Conservation (phyloP, 2,329 filamentous ascomycete species). For the Sclerotinia glacialis region DNA sequence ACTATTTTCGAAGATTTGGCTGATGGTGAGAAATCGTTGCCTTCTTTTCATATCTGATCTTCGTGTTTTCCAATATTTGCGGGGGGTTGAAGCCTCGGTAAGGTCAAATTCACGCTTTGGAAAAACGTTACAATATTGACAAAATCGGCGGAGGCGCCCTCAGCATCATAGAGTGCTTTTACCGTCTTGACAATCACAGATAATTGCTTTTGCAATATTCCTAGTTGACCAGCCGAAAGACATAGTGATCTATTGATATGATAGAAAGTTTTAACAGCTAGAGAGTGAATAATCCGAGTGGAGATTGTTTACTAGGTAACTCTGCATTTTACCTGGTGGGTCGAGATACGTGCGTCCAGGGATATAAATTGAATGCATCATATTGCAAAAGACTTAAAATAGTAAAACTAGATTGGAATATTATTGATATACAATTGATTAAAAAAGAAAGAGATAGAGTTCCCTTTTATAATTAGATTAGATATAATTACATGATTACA, state of each 20-base stretch:
- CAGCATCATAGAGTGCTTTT: slow-evolving; percentile 19
- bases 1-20: neutral
- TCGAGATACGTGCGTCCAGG: too few species aligned
- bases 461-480: too few species aligned
- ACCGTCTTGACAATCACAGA: slow-evolving; percentile 13
- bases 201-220: slow-evolving; percentile 22
- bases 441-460: too few species aligned
- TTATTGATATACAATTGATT: too few species aligned
- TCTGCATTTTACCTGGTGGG: too few species aligned
- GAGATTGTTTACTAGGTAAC: too few species aligned
- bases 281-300: neutral
- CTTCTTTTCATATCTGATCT: neutral
- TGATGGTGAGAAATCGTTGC: neutral
- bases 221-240: slow-evolving; percentile 26
- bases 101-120: neutral
- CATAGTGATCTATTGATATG: neutral
- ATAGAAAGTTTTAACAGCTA: neutral
- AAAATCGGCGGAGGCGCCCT: slow-evolving; percentile 9
- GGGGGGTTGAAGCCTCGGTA: neutral
- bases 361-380: too few species aligned
- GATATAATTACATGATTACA: too few species aligned
- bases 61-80: neutral
- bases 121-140: slow-evolving; percentile 2
- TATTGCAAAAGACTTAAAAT: too few species aligned
- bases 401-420: too few species aligned